Evolutionary conservation across 73 alveolate species (phyloP).

Genomic region (Breviolum minutum): DNA sequence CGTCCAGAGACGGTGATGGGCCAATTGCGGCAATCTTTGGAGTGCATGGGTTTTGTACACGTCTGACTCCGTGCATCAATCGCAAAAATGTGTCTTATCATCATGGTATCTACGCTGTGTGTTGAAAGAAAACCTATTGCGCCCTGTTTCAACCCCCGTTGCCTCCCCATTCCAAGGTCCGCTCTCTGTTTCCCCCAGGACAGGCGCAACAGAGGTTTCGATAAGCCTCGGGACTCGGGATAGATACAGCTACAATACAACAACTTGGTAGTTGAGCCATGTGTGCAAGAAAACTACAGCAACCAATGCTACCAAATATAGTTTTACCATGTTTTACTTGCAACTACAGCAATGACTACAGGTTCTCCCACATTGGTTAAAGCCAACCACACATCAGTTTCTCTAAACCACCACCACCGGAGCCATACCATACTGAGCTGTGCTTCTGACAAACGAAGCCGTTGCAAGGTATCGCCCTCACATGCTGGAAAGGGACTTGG

Average conservation of each 20-base stretch:
- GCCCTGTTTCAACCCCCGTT: not conserved
- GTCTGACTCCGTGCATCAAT: not conserved
- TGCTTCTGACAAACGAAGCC: slow-evolving; percentile 35
- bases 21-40: too few species aligned
- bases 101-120: too few species aligned
- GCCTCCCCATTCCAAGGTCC: not conserved
- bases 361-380: too few species aligned
- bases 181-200: slow-evolving; percentile 64
- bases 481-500: slow-evolving; percentile 83
- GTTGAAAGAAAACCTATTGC: too few species aligned
- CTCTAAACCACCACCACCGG: not conserved
- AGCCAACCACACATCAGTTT: not conserved
- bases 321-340: not conserved
- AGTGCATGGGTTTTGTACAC: too few species aligned
- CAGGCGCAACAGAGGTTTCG: slow-evolving; percentile 71
- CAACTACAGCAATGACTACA: too few species aligned
- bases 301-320: not conserved
- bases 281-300: not conserved
- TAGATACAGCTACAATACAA: too few species aligned
- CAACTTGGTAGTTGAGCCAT: too few species aligned
- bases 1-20: too few species aligned
- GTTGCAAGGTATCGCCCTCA: slow-evolving; percentile 76
- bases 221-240: slow-evolving; percentile 20
- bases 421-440: not conserved
- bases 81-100: not conserved